Evolutionary conservation across 2,329 filamentous ascomycete genomes (phyloP), one percentile per base, ranked within the genome.

Genomic region (Elsinoe fawcettii): DNA sequence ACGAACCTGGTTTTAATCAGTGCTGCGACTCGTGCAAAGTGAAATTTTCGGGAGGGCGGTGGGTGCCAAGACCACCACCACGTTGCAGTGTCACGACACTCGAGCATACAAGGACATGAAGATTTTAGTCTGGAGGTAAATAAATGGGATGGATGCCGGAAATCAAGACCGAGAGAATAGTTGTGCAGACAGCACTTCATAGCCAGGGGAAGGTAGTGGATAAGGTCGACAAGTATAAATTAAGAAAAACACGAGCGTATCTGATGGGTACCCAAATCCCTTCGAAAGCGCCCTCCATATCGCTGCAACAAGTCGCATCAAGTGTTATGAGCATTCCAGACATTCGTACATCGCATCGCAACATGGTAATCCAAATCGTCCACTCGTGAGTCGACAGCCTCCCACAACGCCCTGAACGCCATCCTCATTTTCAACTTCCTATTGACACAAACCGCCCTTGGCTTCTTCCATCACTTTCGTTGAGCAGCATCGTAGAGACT

Each of bases 401-500:
- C 41, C 41, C 14, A 9, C 16, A 37, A 53, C 49, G 30, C 49
- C 49, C 20, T 32, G 39, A 53, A 53, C 49, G 49, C 49, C 49
- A 7, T 36, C 32, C 49, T 22, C 32, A 18, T 37, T 37, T 25
- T 39, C 30, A 16, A 11, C 32, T 14, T 12, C 25, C 16, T 53
- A 53, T 53, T 20, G 25, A 53, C 39, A 55, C 4, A 8, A 14
- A 9, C 11, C 20, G 20, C 6, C 22, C 5, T 12, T 12, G 14
- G 9, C 25, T 20, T 9, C 2, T 3, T 1, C 36, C 20, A 2
- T 49, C 37, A 46, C 56, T 64, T 88, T 73, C 80, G 85, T 67
- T 91, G 72, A 22, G 88, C 83, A 37, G 87, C 88, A 62, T 92
- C 88, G 70, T 91, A 93, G 61, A 93, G 72, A 62, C 85, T 86